Conservation (phyloP, 352 stramenopile species). For the Globisporangium canariense region DNA sequence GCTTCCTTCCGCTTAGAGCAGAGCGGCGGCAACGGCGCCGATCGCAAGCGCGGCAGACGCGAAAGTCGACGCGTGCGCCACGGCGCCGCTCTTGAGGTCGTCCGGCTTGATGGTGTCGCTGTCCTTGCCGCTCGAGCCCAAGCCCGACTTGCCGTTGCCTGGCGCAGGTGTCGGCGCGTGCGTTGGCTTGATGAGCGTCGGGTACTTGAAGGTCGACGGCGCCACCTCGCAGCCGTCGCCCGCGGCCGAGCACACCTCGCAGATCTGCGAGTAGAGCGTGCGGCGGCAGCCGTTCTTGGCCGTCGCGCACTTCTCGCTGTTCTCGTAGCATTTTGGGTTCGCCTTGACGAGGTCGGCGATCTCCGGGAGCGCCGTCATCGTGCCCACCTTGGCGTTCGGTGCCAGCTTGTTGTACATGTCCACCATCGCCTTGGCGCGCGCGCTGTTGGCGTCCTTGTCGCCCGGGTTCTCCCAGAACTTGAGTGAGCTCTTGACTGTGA, state of each 20-base stretch:
- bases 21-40: conserved; percentile 17
- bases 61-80: conserved; percentile 4
- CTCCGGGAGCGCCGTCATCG: conserved; percentile 45
- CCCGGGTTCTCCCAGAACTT: conserved; percentile 64
- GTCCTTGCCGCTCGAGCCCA: conserved; percentile 16
- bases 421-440: conserved; percentile 43
- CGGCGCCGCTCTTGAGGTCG: conserved; percentile 3
- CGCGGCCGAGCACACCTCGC: conserved; percentile 38
- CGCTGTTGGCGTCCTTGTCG: conserved; percentile 36
- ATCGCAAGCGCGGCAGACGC: conserved; percentile 25
- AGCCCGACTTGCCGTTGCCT: conserved; percentile 13
- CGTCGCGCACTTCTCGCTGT: conserved; percentile 39
- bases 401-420: conserved; percentile 51
- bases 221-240: conserved; percentile 31
- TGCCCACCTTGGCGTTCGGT: conserved; percentile 23
- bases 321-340: conserved; percentile 72
- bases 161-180: conserved; percentile 10
- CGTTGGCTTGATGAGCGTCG: conserved; percentile 24
- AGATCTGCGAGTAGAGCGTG: conserved; percentile 60
- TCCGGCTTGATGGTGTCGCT: conserved; percentile 6
- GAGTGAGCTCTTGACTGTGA: conserved; percentile 38
- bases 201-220: conserved; percentile 43
- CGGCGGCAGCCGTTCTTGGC: conserved; percentile 45
- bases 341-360: conserved; percentile 28
- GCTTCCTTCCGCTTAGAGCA: conserved; percentile 25